These are phyloP conservation scores for Coriaria nepalensis DNA, from an alignment of 306 rosid species.

Conservation along the genomic window DNA sequence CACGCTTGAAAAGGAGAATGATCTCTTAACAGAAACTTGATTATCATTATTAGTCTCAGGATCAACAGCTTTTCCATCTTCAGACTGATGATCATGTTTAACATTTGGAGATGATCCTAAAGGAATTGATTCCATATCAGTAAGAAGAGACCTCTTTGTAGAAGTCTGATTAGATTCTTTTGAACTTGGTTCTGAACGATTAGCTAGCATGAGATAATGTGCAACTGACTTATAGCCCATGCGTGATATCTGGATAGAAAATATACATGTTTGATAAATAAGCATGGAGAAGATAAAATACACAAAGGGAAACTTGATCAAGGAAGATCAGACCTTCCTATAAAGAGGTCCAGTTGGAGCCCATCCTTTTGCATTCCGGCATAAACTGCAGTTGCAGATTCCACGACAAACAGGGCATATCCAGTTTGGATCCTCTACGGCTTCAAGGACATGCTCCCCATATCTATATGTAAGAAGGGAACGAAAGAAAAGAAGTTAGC, in stretches of 20 bases:
- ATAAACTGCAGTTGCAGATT: constrained; percentile 94
- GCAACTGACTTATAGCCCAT: constrained; percentile 89
- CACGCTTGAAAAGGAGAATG: constrained; percentile 27
- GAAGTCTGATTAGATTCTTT: constrained; percentile 30
- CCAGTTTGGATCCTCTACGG: constrained; percentile 57
- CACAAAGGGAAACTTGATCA: not conserved
- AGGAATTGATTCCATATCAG: constrained; percentile 22
- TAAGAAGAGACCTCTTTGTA: constrained; percentile 48
- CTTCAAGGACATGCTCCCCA: constrained; percentile 93
- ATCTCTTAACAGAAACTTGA: constrained; percentile 35
- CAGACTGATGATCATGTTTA: constrained; percentile 16
- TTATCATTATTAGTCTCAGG: constrained; percentile 13
- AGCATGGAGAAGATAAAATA: not conserved
- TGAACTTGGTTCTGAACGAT: constrained; percentile 23
- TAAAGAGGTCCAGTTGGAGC: constrained; percentile 67
- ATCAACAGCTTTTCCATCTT: constrained; percentile 14
- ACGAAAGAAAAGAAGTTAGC: not conserved
- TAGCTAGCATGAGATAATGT: constrained; percentile 81
- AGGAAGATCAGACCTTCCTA: constrained; percentile 47
- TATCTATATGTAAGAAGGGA: constrained; percentile 33
- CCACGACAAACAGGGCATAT: constrained; percentile 83
- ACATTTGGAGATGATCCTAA: constrained; percentile 17
- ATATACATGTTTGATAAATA: no score
- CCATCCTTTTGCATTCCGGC: constrained; percentile 90
- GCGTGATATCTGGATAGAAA: constrained; percentile 31